A percentile compares a stretch with the other conserved stretches of the same genome.
Evolutionary conservation across 192 early-diverging fungal genomes (phyloP).

Genomic region (Chytriomyces hyalinus): DNA sequence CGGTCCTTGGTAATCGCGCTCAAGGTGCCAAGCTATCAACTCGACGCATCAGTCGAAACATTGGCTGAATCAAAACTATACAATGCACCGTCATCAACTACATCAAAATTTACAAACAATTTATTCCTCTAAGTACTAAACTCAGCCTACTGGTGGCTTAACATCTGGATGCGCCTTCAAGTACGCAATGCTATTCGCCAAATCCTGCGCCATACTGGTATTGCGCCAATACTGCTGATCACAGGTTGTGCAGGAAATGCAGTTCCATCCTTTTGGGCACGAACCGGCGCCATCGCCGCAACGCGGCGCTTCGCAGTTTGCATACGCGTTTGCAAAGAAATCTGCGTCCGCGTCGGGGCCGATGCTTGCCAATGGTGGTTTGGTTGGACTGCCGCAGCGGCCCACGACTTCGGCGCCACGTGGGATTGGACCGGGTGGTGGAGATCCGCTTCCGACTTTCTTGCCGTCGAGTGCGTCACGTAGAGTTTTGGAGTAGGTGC

Average conservation of each 20-base stretch:
- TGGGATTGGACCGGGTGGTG: conserved; percentile 9
- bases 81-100: no score
- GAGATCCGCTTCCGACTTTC: conserved; percentile 13
- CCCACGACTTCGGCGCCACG: not conserved
- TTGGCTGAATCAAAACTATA: no score
- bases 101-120: no score
- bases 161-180: not conserved
- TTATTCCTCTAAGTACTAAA: not conserved
- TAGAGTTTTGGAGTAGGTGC: conserved; percentile 10
- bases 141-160: not conserved
- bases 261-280: not conserved
- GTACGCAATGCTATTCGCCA: not conserved
- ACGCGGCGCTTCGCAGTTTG: not conserved
- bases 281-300: not conserved
- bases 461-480: conserved; percentile 9
- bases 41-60: no score
- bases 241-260: not conserved
- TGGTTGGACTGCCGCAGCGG: not conserved
- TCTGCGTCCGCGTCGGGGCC: not conserved
- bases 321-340: not conserved
- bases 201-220: not conserved
- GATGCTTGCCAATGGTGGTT: not conserved
- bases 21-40: no score
- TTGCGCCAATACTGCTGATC: not conserved
- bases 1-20: no score